Percentiles rank a stretch among this genome's conserved stretches.
Evolutionary conservation across 225 moss, liverwort and hornwort species (phyloP).

Genomic region (Asterella californica): DNA sequence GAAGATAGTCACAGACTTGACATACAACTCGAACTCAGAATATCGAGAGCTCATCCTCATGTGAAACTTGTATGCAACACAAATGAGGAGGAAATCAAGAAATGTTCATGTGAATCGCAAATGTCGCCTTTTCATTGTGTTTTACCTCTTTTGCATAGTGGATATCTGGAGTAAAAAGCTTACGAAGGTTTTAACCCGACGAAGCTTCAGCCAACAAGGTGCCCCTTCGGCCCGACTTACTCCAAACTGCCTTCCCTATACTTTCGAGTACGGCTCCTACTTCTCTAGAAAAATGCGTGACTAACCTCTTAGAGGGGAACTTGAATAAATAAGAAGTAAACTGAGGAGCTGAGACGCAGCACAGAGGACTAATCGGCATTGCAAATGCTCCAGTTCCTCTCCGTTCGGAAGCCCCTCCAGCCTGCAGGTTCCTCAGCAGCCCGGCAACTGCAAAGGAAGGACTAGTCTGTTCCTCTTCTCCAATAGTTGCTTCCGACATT

Average conservation of each 20-base stretch:
- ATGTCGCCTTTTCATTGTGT: too few relatives aligned
- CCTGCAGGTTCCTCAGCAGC: neutral
- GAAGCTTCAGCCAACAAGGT: too few relatives aligned
- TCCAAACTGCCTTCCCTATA: conserved; percentile 3
- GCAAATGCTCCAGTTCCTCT: neutral
- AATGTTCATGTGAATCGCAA: too few relatives aligned
- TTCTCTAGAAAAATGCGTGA: neutral
- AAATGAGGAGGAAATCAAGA: too few relatives aligned
- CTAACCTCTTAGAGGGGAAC: neutral
- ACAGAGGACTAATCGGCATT: neutral
- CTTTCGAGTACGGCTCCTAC: conserved; percentile 1
- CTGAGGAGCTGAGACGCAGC: conserved; percentile 5
- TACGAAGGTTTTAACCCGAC: too few relatives aligned
- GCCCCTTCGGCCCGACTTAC: neutral
- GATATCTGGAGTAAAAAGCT: too few relatives aligned
- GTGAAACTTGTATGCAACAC: too few relatives aligned
- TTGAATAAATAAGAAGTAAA: neutral
- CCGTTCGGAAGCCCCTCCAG: neutral
- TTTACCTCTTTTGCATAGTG: too few relatives aligned
- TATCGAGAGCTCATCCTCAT: too few relatives aligned
- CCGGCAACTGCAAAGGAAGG: neutral
- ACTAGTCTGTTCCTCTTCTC: conserved; percentile 12
- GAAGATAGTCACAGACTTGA: too few relatives aligned
- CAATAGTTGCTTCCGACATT: conserved; percentile 30
- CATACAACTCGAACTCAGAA: too few relatives aligned